Conservation (phyloP, 176 grass and related monocot genomes). For the Oryza nivara region DNA sequence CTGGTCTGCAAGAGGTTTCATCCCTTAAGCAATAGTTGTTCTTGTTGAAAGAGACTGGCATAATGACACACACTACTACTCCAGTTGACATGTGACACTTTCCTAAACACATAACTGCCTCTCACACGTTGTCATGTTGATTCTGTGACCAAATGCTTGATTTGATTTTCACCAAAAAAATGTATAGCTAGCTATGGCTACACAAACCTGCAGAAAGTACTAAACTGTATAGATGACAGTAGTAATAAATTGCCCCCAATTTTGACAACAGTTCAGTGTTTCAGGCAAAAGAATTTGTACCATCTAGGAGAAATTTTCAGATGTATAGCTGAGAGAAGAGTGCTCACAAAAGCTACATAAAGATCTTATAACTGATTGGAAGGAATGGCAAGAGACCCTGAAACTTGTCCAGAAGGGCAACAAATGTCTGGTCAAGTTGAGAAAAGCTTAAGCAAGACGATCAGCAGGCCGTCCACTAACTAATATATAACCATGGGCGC, state of each 20-base stretch:
- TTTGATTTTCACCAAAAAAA: conserved; percentile 32
- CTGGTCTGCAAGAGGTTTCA: conserved; percentile 39
- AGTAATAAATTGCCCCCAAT: not conserved
- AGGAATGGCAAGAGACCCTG: conserved; percentile 20
- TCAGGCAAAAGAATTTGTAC: conserved; percentile 6
- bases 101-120: conserved; percentile 55
- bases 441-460: conserved; percentile 32
- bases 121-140: conserved; percentile 21
- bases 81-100: conserved; percentile 49
- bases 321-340: not conserved
- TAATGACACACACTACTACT: conserved; percentile 1
- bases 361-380: conserved; percentile 5
- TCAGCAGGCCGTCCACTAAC: not conserved
- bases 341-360: conserved; percentile 30
- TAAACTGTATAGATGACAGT: not conserved
- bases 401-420: conserved; percentile 17
- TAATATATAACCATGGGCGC: too few species aligned
- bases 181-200: not conserved
- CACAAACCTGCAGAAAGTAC: not conserved
- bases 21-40: conserved; percentile 54
- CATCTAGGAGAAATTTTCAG: conserved; percentile 28
- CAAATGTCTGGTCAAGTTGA: conserved; percentile 35
- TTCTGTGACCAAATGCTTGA: not conserved
- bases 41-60: conserved; percentile 49
- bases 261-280: conserved; percentile 30